These are phyloP conservation scores for Triticum aestivum DNA, from an alignment of 176 grass and related monocot genomes.

Conservation along the genomic window IWGSC_CS_RefSeq_v2.1 NC_057802.1:578168814-578169313, in stretches of 20 bases:
- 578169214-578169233: slow-evolving; percentile 73
- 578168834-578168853: slow-evolving; percentile 80
- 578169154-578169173: slow-evolving; percentile 51
- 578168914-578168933: slow-evolving; percentile 73
- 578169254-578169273: slow-evolving; percentile 95
- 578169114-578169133: slow-evolving; percentile 66
- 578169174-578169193: slow-evolving; percentile 58
- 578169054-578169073: slow-evolving; percentile 20
- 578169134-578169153: slow-evolving; percentile 61
- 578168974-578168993: slow-evolving; percentile 41
- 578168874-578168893: slow-evolving; percentile 55
- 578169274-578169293: slow-evolving; percentile 78
- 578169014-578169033: slow-evolving; percentile 20
- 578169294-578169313: slow-evolving; percentile 76
- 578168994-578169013: slow-evolving; percentile 1
- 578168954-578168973: slow-evolving; percentile 83
- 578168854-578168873: slow-evolving; percentile 41
- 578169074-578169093: slow-evolving; percentile 39
- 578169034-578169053: slow-evolving; percentile 36
- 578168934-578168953: slow-evolving; percentile 82
- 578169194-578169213: slow-evolving; percentile 59
- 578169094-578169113: slow-evolving; percentile 47
- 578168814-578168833: slow-evolving; percentile 78
- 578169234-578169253: slow-evolving; percentile 54
- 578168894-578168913: slow-evolving; percentile 84